Conservation (phyloP, 2,329 filamentous ascomycete species). For the Grosmannia huntii region DNA sequence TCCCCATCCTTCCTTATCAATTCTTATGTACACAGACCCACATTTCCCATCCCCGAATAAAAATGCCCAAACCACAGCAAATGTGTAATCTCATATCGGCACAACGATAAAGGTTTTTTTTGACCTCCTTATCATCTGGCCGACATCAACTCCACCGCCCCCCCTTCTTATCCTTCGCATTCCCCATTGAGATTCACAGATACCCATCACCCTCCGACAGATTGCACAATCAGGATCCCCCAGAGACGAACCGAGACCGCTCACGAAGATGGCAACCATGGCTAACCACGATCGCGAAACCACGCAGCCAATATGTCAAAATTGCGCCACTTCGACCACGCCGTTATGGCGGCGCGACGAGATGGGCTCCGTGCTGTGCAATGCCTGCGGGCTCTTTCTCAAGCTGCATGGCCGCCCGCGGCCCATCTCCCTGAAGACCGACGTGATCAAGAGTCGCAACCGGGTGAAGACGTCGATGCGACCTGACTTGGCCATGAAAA, state of each 20-base stretch:
- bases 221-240: not conserved
- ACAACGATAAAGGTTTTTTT: constrained; percentile 14
- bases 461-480: constrained; percentile 73
- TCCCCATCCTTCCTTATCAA: constrained; percentile 9
- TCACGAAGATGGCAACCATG: constrained; percentile 31
- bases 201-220: not conserved
- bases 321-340: constrained; percentile 90
- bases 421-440: constrained; percentile 93
- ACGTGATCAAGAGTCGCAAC: constrained; percentile 99
- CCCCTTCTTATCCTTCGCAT: constrained; percentile 6
- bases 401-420: constrained; percentile 90
- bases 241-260: not conserved
- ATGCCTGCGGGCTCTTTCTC: constrained; percentile 93
- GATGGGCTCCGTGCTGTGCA: constrained; percentile 89
- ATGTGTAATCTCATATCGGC: constrained; percentile 14
- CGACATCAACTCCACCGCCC: constrained; percentile 6
- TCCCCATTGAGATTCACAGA: constrained; percentile 7
- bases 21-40: constrained; percentile 5
- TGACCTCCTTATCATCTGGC: constrained; percentile 13
- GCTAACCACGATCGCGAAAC: constrained; percentile 44
- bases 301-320: constrained; percentile 88
- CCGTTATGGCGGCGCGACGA: constrained; percentile 97
- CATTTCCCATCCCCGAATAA: constrained; percentile 9
- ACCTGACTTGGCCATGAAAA: constrained; percentile 65
- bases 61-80: constrained; percentile 4